These are phyloP conservation scores for Xylaria sp. DNA, from an alignment of 2,329 filamentous ascomycete genomes.

Conservation along the genomic window DNA sequence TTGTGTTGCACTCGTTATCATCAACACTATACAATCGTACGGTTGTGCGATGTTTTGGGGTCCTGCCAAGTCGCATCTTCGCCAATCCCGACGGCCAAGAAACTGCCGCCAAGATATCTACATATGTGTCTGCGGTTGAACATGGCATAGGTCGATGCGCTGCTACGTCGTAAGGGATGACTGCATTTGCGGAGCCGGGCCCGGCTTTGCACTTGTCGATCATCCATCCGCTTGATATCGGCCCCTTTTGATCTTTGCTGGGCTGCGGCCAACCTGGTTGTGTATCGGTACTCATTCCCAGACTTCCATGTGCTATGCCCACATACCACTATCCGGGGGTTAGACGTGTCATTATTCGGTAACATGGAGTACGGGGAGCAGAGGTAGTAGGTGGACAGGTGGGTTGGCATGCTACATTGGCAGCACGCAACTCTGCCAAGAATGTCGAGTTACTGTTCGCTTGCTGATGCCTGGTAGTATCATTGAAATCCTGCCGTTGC, in stretches of 20 bases:
- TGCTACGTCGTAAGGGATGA: neutral
- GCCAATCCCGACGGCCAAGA: constrained; percentile 1
- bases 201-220: constrained; percentile 13
- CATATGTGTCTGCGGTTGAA: neutral
- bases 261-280: neutral
- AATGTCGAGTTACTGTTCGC: neutral
- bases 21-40: neutral
- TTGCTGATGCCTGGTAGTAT: neutral
- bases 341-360: no score
- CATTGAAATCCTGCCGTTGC: constrained; percentile 4
- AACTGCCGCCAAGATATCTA: constrained; percentile 6
- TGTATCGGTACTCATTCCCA: neutral
- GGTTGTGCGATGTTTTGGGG: neutral
- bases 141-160: neutral
- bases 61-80: constrained; percentile 4
- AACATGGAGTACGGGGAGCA: no score
- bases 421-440: constrained; percentile 3
- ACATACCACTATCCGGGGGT: no score
- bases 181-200: constrained; percentile 12
- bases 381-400: no score
- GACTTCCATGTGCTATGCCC: no score
- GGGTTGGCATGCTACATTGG: neutral
- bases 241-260: constrained; percentile 6
- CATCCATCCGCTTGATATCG: constrained; percentile 8
- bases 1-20: neutral